Conservation (phyloP, 164 flowering plant genomes). For the Annona cherimola region DNA sequence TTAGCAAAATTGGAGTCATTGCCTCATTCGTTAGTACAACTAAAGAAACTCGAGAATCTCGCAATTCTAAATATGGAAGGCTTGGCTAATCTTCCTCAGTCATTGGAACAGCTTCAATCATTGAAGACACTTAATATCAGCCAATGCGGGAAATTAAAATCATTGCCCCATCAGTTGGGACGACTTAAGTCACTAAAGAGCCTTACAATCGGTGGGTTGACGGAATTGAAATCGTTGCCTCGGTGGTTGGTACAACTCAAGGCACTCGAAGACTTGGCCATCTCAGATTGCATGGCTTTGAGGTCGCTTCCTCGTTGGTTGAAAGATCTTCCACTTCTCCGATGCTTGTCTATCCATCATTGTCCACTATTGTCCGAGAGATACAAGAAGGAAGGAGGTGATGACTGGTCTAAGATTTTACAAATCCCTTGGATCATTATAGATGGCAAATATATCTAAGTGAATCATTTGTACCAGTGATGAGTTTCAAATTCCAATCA, state of each 20-base stretch:
- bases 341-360: background rate
- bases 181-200: background rate
- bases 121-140: too few species aligned
- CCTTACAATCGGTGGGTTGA: fast-evolving
- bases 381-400: background rate
- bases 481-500: too few species aligned
- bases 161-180: background rate
- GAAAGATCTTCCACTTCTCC: background rate
- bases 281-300: background rate
- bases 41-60: too few species aligned
- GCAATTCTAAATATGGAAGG: too few species aligned
- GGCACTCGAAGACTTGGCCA: background rate
- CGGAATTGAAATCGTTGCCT: background rate
- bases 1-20: too few species aligned
- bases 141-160: background rate
- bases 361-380: conserved; percentile 5
- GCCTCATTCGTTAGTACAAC: too few species aligned
- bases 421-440: background rate
- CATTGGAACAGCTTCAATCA: too few species aligned
- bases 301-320: conserved; percentile 2
- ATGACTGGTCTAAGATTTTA: background rate
- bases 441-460: too few species aligned
- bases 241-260: background rate
- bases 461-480: too few species aligned
- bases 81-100: too few species aligned